phyloP scores from a whole-genome alignment of 768 basidiomycete species.

The Tulasnella sp. region DNA sequence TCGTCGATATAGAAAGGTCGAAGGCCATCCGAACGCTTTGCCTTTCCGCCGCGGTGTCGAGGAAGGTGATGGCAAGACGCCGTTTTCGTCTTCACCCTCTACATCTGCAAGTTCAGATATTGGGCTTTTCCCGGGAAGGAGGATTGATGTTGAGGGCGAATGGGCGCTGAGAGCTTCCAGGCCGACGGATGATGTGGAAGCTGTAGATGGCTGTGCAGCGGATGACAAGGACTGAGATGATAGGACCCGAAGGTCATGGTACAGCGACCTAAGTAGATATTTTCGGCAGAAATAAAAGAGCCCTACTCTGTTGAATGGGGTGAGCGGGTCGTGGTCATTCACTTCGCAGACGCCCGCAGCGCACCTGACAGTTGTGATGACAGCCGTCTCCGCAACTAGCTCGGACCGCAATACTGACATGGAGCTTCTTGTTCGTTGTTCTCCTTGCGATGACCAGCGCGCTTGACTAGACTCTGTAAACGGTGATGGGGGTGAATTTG shows the following conservation, averaged over 20 bases:
- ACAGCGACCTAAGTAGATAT: conserved; percentile 48
- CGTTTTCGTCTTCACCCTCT: conserved; percentile 12
- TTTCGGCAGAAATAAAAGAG: conserved; percentile 50
- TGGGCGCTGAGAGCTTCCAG: conserved; percentile 18
- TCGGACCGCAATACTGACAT: not conserved
- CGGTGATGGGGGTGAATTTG: no score
- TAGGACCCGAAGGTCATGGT: conserved; percentile 42
- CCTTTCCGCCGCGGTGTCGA: conserved; percentile 24
- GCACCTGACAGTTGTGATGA: not conserved
- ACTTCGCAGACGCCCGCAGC: not conserved
- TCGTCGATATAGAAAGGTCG: conserved; percentile 33
- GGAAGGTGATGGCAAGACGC: conserved; percentile 22
- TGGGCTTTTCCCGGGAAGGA: not conserved
- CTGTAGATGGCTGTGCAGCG: not conserved
- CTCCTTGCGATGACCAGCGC: no score
- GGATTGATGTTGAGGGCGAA: not conserved
- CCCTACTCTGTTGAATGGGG: conserved; percentile 30
- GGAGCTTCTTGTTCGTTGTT: no score
- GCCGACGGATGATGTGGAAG: conserved; percentile 7
- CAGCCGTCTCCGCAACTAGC: not conserved
- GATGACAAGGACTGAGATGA: conserved; percentile 13
- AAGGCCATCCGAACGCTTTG: conserved; percentile 18
- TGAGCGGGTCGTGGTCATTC: not conserved
- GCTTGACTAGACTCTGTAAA: no score
- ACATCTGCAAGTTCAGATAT: not conserved